Evolutionary conservation across 2,329 filamentous ascomycete species (phyloP).

Genomic region (Chrysoporthe deuterocubensis): DNA sequence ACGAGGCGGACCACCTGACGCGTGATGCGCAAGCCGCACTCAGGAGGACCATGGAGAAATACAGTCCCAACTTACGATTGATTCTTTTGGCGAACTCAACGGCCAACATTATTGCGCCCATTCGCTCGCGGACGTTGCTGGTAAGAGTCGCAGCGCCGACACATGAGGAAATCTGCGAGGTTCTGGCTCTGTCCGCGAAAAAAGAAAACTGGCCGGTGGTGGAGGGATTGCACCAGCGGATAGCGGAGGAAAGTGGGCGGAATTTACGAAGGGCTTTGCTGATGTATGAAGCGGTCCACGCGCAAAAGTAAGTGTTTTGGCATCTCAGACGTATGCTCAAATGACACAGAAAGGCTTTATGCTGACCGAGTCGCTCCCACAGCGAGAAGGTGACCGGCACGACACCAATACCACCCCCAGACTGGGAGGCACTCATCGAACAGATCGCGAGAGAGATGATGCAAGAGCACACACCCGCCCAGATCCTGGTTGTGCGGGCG

Average conservation of each 20-base stretch:
- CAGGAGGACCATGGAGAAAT: conserved; percentile 98
- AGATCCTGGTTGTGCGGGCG: conserved; percentile 84
- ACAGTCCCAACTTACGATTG: conserved; percentile 89
- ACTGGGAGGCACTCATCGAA: conserved; percentile 92
- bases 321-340: not conserved
- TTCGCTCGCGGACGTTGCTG: conserved; percentile 86
- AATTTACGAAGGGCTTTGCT: conserved; percentile 88
- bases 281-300: conserved; percentile 97
- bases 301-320: conserved; percentile 78
- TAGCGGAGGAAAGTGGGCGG: conserved; percentile 87
- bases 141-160: conserved; percentile 90
- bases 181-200: conserved; percentile 71
- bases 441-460: conserved; percentile 94
- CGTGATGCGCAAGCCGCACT: conserved; percentile 94
- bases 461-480: conserved; percentile 86
- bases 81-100: conserved; percentile 95
- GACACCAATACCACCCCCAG: conserved; percentile 89
- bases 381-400: conserved; percentile 89
- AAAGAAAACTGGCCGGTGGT: conserved; percentile 84
- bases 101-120: conserved; percentile 98
- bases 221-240: conserved; percentile 76
- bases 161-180: conserved; percentile 80
- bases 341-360: not conserved
- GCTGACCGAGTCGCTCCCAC: conserved; percentile 26
- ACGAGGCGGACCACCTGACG: conserved; percentile 93